These are phyloP conservation scores for Kazachstania africana DNA, from an alignment of 805 yeast species.

Conservation along the genomic window DNA sequence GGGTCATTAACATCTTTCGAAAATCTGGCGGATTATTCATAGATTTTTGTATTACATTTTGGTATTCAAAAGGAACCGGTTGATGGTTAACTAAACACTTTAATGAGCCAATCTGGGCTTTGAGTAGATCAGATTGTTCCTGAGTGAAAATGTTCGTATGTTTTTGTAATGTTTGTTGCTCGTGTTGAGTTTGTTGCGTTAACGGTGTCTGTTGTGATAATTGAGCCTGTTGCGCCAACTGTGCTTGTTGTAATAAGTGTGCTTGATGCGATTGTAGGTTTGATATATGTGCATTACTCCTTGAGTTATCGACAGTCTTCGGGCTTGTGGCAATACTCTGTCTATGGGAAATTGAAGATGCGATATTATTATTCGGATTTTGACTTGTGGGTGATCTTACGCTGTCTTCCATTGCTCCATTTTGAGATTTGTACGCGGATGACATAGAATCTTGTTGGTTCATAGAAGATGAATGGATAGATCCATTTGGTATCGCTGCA, in stretches of 20 bases:
- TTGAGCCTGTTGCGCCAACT: too few species aligned
- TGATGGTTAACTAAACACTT: slow-evolving; percentile 22
- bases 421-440: neutral
- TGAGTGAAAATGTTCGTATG: slow-evolving; percentile 16
- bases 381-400: neutral
- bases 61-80: slow-evolving; percentile 20
- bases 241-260: neutral
- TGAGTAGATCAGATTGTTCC: slow-evolving; percentile 23
- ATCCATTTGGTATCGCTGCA: too few species aligned
- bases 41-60: slow-evolving; percentile 20
- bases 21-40: slow-evolving; percentile 25
- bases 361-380: neutral
- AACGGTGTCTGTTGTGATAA: too few species aligned
- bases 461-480: neutral
- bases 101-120: slow-evolving; percentile 27
- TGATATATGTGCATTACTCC: slow-evolving; percentile 3
- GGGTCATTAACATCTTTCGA: slow-evolving; percentile 18
- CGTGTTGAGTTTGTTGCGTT: neutral
- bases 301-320: neutral
- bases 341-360: neutral
- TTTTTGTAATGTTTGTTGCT: slow-evolving; percentile 5
- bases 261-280: neutral
- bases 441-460: neutral
- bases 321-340: neutral
- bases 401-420: neutral